Evolutionary conservation across 2,329 filamentous ascomycete species (phyloP).

Genomic region (Amylocarpus encephaloides): DNA sequence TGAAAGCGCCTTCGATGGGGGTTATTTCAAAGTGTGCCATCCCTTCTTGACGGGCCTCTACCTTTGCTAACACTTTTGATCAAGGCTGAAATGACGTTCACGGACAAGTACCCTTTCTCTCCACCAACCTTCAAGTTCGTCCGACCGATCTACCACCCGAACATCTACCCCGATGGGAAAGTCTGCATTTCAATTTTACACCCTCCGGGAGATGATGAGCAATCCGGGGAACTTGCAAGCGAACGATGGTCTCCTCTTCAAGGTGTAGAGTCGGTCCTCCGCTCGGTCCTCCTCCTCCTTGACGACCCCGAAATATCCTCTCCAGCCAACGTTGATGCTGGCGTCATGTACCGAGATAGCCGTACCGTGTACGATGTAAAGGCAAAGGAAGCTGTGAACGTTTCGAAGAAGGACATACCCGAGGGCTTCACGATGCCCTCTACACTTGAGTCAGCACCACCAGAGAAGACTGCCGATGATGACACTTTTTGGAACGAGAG

Average conservation of each 20-base stretch:
- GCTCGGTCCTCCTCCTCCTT: slow-evolving; percentile 83
- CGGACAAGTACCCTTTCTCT: slow-evolving; percentile 79
- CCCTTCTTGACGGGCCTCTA: neutral
- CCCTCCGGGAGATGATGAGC: slow-evolving; percentile 81
- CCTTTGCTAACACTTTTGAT: slow-evolving; percentile 6
- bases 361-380: slow-evolving; percentile 61
- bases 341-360: slow-evolving; percentile 74
- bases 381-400: slow-evolving; percentile 64
- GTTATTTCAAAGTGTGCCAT: slow-evolving; percentile 66
- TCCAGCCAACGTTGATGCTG: slow-evolving; percentile 90
- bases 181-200: slow-evolving; percentile 97
- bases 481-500: slow-evolving; percentile 78
- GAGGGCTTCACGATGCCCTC: slow-evolving; percentile 77
- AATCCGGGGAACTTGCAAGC: slow-evolving; percentile 81
- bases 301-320: slow-evolving; percentile 92
- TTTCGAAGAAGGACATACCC: slow-evolving; percentile 74
- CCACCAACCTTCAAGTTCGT: slow-evolving; percentile 86
- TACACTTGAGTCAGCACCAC: slow-evolving; percentile 53
- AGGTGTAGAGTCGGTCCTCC: slow-evolving; percentile 88
- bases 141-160: slow-evolving; percentile 79
- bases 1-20: slow-evolving; percentile 86
- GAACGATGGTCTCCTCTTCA: slow-evolving; percentile 95
- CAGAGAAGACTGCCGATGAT: slow-evolving; percentile 62
- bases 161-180: slow-evolving; percentile 84
- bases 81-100: slow-evolving; percentile 78